Conservation (phyloP, 2,329 filamentous ascomycete species). For the Westerdykella aurantiaca region DNA sequence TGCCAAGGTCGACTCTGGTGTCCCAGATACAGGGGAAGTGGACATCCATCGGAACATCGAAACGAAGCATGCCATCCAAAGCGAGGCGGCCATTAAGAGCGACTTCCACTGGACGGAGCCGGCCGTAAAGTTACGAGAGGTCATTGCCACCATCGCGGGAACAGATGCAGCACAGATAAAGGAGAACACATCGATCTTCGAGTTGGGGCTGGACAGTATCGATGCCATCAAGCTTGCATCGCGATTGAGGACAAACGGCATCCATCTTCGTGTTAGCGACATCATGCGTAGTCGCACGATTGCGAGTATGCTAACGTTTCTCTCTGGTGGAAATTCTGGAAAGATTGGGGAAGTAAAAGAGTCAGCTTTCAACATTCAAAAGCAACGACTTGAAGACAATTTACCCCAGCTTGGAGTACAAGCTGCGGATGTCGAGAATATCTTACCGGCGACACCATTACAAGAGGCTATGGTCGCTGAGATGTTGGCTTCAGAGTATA, state of each 20-base stretch:
- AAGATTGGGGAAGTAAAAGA: slow-evolving; percentile 3
- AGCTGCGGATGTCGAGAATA: slow-evolving; percentile 46
- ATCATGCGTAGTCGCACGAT: slow-evolving; percentile 71
- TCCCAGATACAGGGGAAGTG: not conserved
- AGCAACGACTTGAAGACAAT: slow-evolving; percentile 35
- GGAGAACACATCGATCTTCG: slow-evolving; percentile 62
- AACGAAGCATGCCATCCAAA: not conserved
- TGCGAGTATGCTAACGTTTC: slow-evolving; percentile 47
- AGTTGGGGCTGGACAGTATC: slow-evolving; percentile 86
- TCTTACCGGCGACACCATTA: slow-evolving; percentile 72
- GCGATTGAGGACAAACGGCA: slow-evolving; percentile 55
- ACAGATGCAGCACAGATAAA: slow-evolving; percentile 48
- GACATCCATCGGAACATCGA: not conserved
- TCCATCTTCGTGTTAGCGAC: slow-evolving; percentile 64
- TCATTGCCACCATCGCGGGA: slow-evolving; percentile 59
- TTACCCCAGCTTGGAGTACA: slow-evolving; percentile 31
- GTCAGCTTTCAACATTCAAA: slow-evolving; percentile 15
- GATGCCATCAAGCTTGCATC: slow-evolving; percentile 81
- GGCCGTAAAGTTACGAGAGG: slow-evolving; percentile 51
- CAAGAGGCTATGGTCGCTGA: slow-evolving; percentile 83
- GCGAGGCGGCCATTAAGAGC: not conserved
- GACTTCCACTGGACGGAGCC: slow-evolving; percentile 55
- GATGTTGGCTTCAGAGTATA: slow-evolving; percentile 69
- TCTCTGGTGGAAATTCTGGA: slow-evolving; percentile 5
- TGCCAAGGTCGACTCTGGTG: slow-evolving; percentile 6